Base-by-base conservation (phyloP, 1,284 basidiomycete genomes). In the Austroboletus novae-zelandiae region DNA sequence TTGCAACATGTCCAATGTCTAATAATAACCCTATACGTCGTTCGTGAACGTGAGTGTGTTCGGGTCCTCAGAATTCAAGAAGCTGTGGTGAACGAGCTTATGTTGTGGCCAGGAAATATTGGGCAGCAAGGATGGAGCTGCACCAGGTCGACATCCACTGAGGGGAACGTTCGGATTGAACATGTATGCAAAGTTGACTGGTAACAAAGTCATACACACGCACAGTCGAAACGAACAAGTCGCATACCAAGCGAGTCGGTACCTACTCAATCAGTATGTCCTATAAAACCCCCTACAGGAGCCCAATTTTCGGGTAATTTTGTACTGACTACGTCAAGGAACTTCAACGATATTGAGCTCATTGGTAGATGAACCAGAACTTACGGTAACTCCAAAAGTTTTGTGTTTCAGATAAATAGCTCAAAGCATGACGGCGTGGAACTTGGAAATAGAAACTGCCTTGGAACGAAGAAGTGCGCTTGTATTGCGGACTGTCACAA, bases 341-440 rank as follows among this genome's bases (percentile, higher is more conserved):
- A 41, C 20, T 23, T 15, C 4, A 25, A 32, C 14, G 14, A 32
- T 6, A 6, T 10, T 15, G 23, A 37, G 42, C 11, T 20, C 11
- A 9, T 44, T 47, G 17, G 11, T 37, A 48, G 13, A 43, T 17
- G 13, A n/a, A 39, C 32, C 20, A n/a, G 11, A 17, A 45, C 48
- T 25, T 17, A 70, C 69, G 43, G 53, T 52, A 72, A 7, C 68
- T 61, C 68, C 69, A 70, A 5, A 58, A 56, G 5, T 57, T 45
- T 47, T 70, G 64, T 34, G 61, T 62, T 11, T 36, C 41, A 1
- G 65, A 57, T 1, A 53, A 45, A 18, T 61, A 37, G 17, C 60
- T 53, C 18, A 66, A 45, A 15, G 60, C 48, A 45, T 51, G 58
- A 13, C 58, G 55, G 9, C 64, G 61, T 18, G 60, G 63, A 30